Conservation (phyloP, 2,329 filamentous ascomycete genomes). For the Allantophomopsis cytisporea region DNA sequence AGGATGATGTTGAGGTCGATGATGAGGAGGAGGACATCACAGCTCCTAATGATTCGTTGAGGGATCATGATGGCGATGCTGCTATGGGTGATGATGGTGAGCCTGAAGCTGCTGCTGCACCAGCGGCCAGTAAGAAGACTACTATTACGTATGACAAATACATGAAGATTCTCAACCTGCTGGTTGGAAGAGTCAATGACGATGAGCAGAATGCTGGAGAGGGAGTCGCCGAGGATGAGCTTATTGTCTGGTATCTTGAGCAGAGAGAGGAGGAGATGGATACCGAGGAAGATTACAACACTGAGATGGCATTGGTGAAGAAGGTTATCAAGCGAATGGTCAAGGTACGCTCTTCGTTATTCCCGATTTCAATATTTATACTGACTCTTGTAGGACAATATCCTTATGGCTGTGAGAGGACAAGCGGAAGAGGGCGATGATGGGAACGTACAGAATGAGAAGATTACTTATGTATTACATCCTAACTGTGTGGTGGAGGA, state of each 20-base stretch:
- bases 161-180: slow-evolving; percentile 73
- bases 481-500: slow-evolving; percentile 79
- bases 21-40: slow-evolving; percentile 52
- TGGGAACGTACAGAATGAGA: slow-evolving; percentile 26
- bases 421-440: slow-evolving; percentile 35
- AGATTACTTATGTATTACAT: slow-evolving; percentile 75
- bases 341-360: slow-evolving; percentile 48
- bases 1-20: slow-evolving; percentile 92
- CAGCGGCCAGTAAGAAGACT: slow-evolving; percentile 39
- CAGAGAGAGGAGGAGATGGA: slow-evolving; percentile 75
- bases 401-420: slow-evolving; percentile 67
- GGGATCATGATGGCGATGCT: slow-evolving; percentile 32
- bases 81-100: slow-evolving; percentile 31
- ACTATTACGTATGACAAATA: slow-evolving; percentile 96
- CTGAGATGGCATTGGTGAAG: slow-evolving; percentile 56
- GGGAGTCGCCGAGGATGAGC: slow-evolving; percentile 70
- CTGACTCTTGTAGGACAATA: slow-evolving; percentile 65
- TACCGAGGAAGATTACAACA: slow-evolving; percentile 67
- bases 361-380: not conserved
- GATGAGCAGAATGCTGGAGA: slow-evolving; percentile 66
- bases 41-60: slow-evolving; percentile 28
- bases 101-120: slow-evolving; percentile 10
- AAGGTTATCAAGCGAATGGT: slow-evolving; percentile 95
- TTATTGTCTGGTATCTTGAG: slow-evolving; percentile 85
- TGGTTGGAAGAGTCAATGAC: slow-evolving; percentile 72